These are phyloP conservation scores for Daedalea quercina DNA, from an alignment of 768 basidiomycete genomes.

Conservation along the genomic window DNA sequence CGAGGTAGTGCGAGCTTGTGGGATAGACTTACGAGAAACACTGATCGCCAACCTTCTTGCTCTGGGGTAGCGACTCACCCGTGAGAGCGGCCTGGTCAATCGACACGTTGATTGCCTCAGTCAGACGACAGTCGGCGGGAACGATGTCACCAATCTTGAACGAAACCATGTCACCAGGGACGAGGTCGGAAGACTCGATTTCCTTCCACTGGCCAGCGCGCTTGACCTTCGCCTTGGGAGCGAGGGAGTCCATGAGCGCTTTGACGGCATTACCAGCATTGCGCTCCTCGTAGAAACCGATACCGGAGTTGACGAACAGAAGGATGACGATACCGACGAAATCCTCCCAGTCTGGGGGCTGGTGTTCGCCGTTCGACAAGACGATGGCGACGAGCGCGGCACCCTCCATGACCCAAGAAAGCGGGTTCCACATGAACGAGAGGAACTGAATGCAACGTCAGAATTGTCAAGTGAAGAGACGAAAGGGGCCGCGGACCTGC, in stretches of 20 bases:
- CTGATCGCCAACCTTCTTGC: conserved; percentile 91
- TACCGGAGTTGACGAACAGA: conserved; percentile 88
- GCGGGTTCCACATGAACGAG: conserved; percentile 99
- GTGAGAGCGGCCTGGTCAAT: conserved; percentile 98
- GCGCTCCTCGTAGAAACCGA: conserved; percentile 97
- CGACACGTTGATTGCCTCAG: conserved; percentile 94
- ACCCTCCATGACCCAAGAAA: conserved; percentile 99
- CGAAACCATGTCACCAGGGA: conserved; percentile 92
- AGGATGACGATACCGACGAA: conserved; percentile 94
- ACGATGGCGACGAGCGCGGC: conserved; percentile 92
- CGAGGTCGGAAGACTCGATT: conserved; percentile 84
- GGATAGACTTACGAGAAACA: conserved; percentile 83
- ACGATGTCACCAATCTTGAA: conserved; percentile 99
- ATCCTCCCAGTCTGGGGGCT: conserved; percentile 94
- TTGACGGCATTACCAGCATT: conserved; percentile 99
- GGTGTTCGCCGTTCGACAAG: conserved; percentile 84
- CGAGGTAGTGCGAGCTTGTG: conserved; percentile 2
- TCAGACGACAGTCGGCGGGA: conserved; percentile 95
- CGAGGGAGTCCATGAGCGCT: conserved; percentile 98
- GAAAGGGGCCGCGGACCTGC: conserved; percentile 43
- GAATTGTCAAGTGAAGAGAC: neutral
- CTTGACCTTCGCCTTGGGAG: conserved; percentile 93
- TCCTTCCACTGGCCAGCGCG: conserved; percentile 82
- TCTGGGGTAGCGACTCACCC: conserved; percentile 90
- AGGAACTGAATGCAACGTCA: conserved; percentile 49